Percentiles rank a stretch among this genome's conserved stretches.
Evolutionary conservation across 495 filamentous ascomycete genomes (phyloP).

Genomic region (Aspergillus affinis): DNA sequence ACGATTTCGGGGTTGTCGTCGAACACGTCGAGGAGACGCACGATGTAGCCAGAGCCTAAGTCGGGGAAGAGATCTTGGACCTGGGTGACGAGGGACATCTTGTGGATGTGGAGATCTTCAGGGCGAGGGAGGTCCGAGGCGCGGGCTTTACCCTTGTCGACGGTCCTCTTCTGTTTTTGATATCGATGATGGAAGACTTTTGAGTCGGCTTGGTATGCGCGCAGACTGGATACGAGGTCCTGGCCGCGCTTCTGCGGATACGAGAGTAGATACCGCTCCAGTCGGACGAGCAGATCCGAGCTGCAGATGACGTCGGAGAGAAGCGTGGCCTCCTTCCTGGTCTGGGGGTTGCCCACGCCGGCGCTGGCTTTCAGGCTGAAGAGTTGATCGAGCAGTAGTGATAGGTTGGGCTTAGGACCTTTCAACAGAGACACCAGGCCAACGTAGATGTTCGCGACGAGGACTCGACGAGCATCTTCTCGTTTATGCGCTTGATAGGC

Average conservation of each 20-base stretch:
- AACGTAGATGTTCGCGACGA: constrained; percentile 71
- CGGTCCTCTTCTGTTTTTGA: constrained; percentile 54
- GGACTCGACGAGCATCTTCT: constrained; percentile 54
- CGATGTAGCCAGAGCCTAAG: constrained; percentile 79
- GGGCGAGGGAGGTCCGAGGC: constrained; percentile 40
- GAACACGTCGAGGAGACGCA: constrained; percentile 77
- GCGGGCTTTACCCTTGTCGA: constrained; percentile 68
- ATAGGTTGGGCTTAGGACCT: constrained; percentile 62
- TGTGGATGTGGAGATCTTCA: constrained; percentile 70
- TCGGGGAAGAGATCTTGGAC: constrained; percentile 93
- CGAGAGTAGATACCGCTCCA: constrained; percentile 57
- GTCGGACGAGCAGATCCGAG: constrained; percentile 36
- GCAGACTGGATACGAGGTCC: constrained; percentile 40
- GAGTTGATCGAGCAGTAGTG: constrained; percentile 74
- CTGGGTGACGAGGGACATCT: constrained; percentile 78
- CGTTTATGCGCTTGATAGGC: constrained; percentile 60
- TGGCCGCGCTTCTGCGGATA: constrained; percentile 48
- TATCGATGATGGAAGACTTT: constrained; percentile 54
- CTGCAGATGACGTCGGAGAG: constrained; percentile 47
- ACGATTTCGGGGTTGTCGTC: constrained; percentile 74
- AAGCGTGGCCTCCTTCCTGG: constrained; percentile 40
- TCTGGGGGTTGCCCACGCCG: constrained; percentile 47
- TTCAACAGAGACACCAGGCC: constrained; percentile 67
- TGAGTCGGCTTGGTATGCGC: constrained; percentile 46
- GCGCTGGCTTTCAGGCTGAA: constrained; percentile 74